Base-by-base conservation (phyloP, 345 rosid species). In the Corchorus olitorius region DNA sequence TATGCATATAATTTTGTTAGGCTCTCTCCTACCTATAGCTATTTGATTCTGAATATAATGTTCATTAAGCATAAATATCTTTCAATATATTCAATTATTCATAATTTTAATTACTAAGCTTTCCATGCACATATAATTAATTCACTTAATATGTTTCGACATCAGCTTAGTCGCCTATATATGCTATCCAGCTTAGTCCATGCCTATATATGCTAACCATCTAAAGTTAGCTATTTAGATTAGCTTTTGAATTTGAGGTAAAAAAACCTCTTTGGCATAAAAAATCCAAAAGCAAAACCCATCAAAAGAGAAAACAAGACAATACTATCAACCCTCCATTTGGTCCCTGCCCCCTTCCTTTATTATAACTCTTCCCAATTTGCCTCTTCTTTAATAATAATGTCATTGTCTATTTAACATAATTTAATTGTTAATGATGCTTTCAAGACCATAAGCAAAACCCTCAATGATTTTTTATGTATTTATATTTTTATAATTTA, bases 391-490 rank as follows among this genome's bases (percentile, higher is more conserved):
- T 68, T 27, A 49, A 15, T 75, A 60, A 74, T 65, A 70, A 84
- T 19, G 73, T 81, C 79, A 15, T 43, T 53, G 5, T 80, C 80
- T 62, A 6, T 10, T 3, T 16, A 22, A 35, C 70, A 12, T 77
- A 74, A 60, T n/a, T 68, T 59, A 72, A 49, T 45, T 35, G 39
- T 6, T 13, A 74, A 81, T n/a, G 59, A 76, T 78, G 86, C 76
- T 55, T 78, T 56, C 76, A 63, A 35, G 53, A 33, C 14, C 46
- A 16, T 65, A 19, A 62, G 14, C 48, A 63, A 11, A 10, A 46
- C 34, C 50, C 49, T 27, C 27, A 27, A 27, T 27, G 0, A 37
- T 22, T 62, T 19, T 43, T 65, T 43, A 43, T 5, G 27, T 27
- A 0, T 27, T 27, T 27, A 7, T 12, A 13, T 20, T 13, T 15